Evolutionary conservation across 805 yeast genomes (phyloP).

Genomic region (Metschnikowia kunwiensis): DNA sequence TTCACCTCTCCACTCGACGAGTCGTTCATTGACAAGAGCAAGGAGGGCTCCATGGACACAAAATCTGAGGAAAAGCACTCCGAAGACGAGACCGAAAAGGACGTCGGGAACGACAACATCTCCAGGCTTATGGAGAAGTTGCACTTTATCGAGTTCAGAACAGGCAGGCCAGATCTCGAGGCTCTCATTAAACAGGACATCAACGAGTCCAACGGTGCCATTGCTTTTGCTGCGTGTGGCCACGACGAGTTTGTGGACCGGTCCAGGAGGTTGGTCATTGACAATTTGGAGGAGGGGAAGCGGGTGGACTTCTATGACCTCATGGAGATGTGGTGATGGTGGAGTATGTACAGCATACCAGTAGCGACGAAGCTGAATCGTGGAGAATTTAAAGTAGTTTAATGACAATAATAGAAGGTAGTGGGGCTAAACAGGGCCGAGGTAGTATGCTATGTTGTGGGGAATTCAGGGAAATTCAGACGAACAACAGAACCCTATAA

Average conservation of each 20-base stretch:
- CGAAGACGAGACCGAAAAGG: no score
- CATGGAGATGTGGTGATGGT: slow-evolving; percentile 62
- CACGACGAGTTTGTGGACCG: slow-evolving; percentile 56
- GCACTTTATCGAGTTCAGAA: slow-evolving; percentile 38
- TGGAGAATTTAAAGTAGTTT: no score
- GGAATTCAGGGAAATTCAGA: no score
- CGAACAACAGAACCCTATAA: no score
- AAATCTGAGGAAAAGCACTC: slow-evolving; percentile 8
- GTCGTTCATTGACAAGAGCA: slow-evolving; percentile 5
- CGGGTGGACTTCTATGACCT: slow-evolving; percentile 72
- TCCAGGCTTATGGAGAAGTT: slow-evolving; percentile 20
- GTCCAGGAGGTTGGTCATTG: slow-evolving; percentile 46
- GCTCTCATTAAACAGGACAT: slow-evolving; percentile 35
- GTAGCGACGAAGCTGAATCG: no score
- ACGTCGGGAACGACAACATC: slow-evolving; percentile 5
- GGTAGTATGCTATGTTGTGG: no score
- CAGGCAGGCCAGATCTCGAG: slow-evolving; percentile 40
- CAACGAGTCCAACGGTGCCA: slow-evolving; percentile 31
- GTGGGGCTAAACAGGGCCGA: no score
- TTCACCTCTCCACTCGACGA: no score
- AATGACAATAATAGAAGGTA: no score
- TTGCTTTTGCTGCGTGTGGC: slow-evolving; percentile 59
- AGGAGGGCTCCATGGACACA: background rate
- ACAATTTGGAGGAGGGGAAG: slow-evolving; percentile 36
- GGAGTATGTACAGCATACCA: no score